Percentiles rank a stretch among this genome's conserved stretches.
Conservation (phyloP, 78 protist genomes). For the Dictyostelium capitatum region DNA sequence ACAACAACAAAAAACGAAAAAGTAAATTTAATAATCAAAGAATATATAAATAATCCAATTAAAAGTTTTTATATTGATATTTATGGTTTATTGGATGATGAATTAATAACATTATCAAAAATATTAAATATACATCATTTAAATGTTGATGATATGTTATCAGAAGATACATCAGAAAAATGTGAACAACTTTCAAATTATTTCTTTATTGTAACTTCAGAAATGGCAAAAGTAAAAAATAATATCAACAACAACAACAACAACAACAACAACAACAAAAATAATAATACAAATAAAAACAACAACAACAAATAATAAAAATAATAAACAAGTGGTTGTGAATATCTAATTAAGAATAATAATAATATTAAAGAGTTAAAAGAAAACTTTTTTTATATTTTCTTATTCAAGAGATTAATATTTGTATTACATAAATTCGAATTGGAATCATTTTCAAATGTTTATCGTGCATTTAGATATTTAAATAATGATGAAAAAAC, state of each 20-base stretch:
- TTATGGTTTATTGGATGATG: conserved; percentile 46
- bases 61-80: conserved; percentile 44
- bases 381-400: conserved; percentile 28
- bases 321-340: not conserved
- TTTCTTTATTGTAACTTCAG: conserved; percentile 37
- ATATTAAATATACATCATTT: conserved; percentile 44
- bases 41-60: not conserved
- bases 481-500: not conserved
- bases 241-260: not conserved
- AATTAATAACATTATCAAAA: conserved; percentile 10
- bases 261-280: not conserved
- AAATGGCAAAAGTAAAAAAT: not conserved
- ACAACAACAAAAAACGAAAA: not conserved
- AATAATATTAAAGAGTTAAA: conserved; percentile 13
- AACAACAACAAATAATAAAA: not conserved
- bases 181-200: conserved; percentile 54
- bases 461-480: conserved; percentile 31
- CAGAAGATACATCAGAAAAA: conserved; percentile 46
- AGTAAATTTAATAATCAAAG: not conserved
- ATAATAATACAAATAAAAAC: not conserved
- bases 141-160: conserved; percentile 50
- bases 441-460: conserved; percentile 13
- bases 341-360: not conserved
- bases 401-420: conserved; percentile 23
- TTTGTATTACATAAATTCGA: conserved; percentile 22